Evolutionary conservation across 2,329 filamentous ascomycete genomes (phyloP), one percentile per base, ranked within the genome.

Genomic region (Fusarium circinatum): DNA sequence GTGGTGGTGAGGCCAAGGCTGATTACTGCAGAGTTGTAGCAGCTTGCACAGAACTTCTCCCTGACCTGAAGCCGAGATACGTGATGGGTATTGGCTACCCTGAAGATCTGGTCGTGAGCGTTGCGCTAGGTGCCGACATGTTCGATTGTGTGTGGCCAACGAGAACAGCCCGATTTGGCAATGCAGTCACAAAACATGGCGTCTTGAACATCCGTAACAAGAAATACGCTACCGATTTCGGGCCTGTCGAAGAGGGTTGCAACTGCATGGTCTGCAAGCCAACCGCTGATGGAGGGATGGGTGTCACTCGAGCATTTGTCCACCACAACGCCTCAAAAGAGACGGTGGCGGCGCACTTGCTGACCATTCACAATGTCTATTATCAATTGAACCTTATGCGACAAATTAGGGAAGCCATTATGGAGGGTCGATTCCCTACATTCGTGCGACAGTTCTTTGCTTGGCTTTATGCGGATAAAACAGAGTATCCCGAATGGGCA

Each of bases 111-210:
- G 90, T 99, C 5, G 95, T 99, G 44, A 97, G 94, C 60, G 92
- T 98, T 8, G 96, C 96, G 3, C 88, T 99, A 2, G 96, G 96
- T 8, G 96, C 96, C 55, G 96, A 99, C 83, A 99, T 99, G 96
- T 99, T 99, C 81, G 96, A 99, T 84, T 99, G 97, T 80, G 96
- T 99, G 12, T 99, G 96, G 96, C 97, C 96, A 3, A 98, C 96
- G 9, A 89, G 96, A 61, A 99, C 96, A 41, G 96, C 96, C 80
- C 91, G 96, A 39, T 99, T 99, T 80, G 96, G 97, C 68, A 98
- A 98, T 80, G 96, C 96, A 42, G 90, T 99, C 66, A 98, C 96
- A 6, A 89, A 90, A 63, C 78, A 86, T 47, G 97, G 96, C 17
- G 89, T 94, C n/a, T 84, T 98, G 51, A 98, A 98, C 81, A 85